Base-by-base conservation (phyloP, 148 eudicot species). In the Rhododendron molle region DNA sequence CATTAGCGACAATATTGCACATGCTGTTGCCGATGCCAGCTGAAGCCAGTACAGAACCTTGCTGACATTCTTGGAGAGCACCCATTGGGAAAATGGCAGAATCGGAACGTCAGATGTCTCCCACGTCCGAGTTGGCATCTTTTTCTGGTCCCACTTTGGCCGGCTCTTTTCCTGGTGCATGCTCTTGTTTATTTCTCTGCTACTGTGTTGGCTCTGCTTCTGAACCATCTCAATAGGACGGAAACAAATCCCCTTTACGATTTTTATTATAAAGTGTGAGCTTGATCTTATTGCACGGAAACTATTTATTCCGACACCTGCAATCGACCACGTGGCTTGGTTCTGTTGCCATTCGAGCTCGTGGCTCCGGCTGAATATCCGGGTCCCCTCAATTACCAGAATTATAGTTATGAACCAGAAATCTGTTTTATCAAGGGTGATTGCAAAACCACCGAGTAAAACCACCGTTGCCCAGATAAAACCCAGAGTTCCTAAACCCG, bases 401-500 rank as follows among this genome's bases (percentile, higher is more conserved):
- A 96, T 94, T 74, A 88, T 56, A 23, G 98, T 93, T 30, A 96
- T 92, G 89, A 92, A 88, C 98, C 98, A 96, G 88, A 96, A 96
- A 80, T 96, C 98, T 7, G 95, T 88, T 44, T 83, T 90, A 9
- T 90, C 94, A 2, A 94, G 89, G 5, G 95, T 92, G 40, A 94
- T 94, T 0, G 98, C 98, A 54, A 96, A 96, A 23, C 98, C 98
- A 18, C 98, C 98, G 3, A 96, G 95, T 23, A 96, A 90, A 72
- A 96, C 98, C 7, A 96, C 98, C 0, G 98, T 96, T 3, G 98
- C 98, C 98, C 98, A 96, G 5, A 96, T 91, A 89, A 96, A 96
- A 1, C 95, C 94, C 0, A 96, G 94, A 2, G 96, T 93, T 52
- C 98, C 98, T 5, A 96, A 84, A 1, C 96, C 92, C 2, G 94